phyloP scores from a whole-genome alignment of 1,284 basidiomycete species.

The Gomphus bonarii region DNA sequence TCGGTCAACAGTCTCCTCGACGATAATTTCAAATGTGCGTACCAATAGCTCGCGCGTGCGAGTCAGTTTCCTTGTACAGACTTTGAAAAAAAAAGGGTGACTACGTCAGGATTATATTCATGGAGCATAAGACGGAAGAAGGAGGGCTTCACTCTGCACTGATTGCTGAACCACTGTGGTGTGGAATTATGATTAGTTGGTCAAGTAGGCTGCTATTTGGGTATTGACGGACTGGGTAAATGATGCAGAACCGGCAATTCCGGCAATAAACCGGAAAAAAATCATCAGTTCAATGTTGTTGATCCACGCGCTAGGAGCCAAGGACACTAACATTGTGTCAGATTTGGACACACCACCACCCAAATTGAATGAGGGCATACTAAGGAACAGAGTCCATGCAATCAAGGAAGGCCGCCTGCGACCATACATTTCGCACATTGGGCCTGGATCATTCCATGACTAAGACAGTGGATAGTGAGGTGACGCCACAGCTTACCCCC shows the following conservation, averaged over 20 bases:
- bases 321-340: conserved; percentile 7
- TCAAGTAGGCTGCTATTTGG: too few relatives aligned
- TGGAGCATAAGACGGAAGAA: neutral
- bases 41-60: neutral
- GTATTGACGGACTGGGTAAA: neutral
- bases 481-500: conserved; percentile 17
- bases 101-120: too few relatives aligned
- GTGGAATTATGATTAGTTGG: neutral
- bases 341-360: neutral
- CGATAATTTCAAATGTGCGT: neutral
- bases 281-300: conserved; percentile 16
- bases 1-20: neutral
- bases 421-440: conserved; percentile 20
- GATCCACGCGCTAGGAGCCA: conserved; percentile 16
- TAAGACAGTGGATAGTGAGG: neutral
- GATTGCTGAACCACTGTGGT: neutral
- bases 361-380: conserved; percentile 8
- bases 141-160: neutral
- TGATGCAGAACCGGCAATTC: neutral
- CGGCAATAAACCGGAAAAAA: conserved; percentile 10
- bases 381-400: conserved; percentile 19
- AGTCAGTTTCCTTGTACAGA: too few relatives aligned
- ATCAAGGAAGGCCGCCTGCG: conserved; percentile 16
- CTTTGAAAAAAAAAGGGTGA: too few relatives aligned
- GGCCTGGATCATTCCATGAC: conserved; percentile 12